These are phyloP conservation scores for Neonectria punicea DNA, from an alignment of 2,329 filamentous ascomycete genomes.

Conservation along the genomic window DNA sequence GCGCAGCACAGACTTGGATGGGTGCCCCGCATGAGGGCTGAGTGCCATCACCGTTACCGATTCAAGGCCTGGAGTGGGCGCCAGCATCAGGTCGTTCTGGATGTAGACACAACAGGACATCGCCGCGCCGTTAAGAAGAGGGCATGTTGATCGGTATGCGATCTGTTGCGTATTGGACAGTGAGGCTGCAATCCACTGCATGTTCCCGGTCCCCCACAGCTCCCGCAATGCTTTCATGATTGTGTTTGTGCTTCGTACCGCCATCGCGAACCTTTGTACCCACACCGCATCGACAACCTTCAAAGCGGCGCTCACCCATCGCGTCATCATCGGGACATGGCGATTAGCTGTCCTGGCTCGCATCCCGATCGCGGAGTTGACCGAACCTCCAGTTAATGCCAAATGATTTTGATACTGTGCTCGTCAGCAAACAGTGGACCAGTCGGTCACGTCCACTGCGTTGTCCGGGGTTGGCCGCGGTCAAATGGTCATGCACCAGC, in stretches of 20 bases:
- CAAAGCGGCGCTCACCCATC: background rate
- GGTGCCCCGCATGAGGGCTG: conserved; percentile 22
- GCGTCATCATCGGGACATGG: background rate
- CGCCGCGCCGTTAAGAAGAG: background rate
- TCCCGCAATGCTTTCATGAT: background rate
- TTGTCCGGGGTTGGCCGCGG: conserved; percentile 28
- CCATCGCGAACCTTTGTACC: conserved; percentile 1
- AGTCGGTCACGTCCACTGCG: conserved; percentile 28
- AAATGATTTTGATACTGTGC: conserved; percentile 22
- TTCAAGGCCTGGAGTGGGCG: conserved; percentile 11
- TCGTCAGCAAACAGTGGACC: conserved; percentile 30
- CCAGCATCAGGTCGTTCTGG: conserved; percentile 2
- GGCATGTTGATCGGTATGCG: conserved; percentile 4
- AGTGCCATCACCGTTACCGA: background rate
- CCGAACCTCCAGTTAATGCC: conserved; percentile 15
- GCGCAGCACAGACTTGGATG: conserved; percentile 7
- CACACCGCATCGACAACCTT: conserved; percentile 1
- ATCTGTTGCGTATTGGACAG: conserved; percentile 1
- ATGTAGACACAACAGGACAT: background rate
- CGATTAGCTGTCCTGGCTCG: background rate
- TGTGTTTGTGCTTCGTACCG: background rate
- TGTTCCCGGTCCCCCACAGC: background rate
- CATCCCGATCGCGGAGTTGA: conserved; percentile 20
- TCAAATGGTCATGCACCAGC: conserved; percentile 35
- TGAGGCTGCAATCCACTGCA: conserved; percentile 14